These are phyloP conservation scores for Quercus tomentella DNA, from an alignment of 331 rosid species.

Conservation along the genomic window DNA sequence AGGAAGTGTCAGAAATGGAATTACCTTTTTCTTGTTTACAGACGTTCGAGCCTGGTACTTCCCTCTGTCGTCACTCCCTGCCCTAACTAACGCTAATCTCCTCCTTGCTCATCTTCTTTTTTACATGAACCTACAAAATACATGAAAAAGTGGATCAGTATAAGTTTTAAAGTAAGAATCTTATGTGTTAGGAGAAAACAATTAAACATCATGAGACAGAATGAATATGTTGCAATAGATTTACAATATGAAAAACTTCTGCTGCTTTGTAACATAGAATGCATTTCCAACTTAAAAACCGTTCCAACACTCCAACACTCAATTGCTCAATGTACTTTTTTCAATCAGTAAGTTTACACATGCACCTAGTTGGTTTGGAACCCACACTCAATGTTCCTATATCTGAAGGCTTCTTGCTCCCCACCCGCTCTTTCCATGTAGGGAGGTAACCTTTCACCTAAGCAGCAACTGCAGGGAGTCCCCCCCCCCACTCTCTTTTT, in stretches of 20 bases:
- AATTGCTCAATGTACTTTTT: too few relatives aligned
- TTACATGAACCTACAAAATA: slow-evolving; percentile 55
- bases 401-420: too few relatives aligned
- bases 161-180: background rate
- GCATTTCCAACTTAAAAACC: background rate
- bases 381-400: too few relatives aligned
- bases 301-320: too few relatives aligned
- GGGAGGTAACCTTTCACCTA: too few relatives aligned
- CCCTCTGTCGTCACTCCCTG: slow-evolving; percentile 90
- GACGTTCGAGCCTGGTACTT: slow-evolving; percentile 70
- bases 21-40: slow-evolving; percentile 84
- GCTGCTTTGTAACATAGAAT: background rate
- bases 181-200: background rate
- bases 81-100: slow-evolving; percentile 68
- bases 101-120: slow-evolving; percentile 66
- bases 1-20: background rate
- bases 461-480: too few relatives aligned
- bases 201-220: background rate
- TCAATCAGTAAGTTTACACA: too few relatives aligned
- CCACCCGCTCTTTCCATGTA: too few relatives aligned
- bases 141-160: slow-evolving; percentile 1
- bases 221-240: too few relatives aligned
- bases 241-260: background rate
- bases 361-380: too few relatives aligned
- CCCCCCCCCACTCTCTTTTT: background rate